Evolutionary conservation across 2,329 filamentous ascomycete species (phyloP).

Genomic region (Monosporascus sp.): DNA sequence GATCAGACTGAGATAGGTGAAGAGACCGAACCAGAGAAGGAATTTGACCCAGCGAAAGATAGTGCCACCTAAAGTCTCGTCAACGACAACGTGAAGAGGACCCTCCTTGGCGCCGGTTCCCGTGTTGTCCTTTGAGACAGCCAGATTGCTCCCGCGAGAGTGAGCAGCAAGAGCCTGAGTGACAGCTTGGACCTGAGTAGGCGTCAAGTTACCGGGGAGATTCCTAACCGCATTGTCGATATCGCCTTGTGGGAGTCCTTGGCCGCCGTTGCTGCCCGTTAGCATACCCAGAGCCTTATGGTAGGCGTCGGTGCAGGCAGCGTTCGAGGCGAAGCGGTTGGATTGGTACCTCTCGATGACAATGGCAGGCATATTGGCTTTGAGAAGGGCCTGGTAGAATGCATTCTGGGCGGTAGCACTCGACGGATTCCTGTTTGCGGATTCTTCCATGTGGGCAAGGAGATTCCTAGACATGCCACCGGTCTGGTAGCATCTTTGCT

Average conservation of each 20-base stretch:
- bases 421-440: slow-evolving; percentile 85
- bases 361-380: slow-evolving; percentile 90
- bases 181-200: slow-evolving; percentile 68
- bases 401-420: slow-evolving; percentile 87
- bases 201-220: slow-evolving; percentile 41
- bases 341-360: slow-evolving; percentile 86
- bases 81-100: slow-evolving; percentile 93
- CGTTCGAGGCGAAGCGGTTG: slow-evolving; percentile 76
- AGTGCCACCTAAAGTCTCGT: slow-evolving; percentile 74
- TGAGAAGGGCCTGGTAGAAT: slow-evolving; percentile 87
- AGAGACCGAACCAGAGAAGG: slow-evolving; percentile 69
- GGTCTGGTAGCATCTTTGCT: slow-evolving; percentile 36
- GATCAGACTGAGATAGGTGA: slow-evolving; percentile 75
- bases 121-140: slow-evolving; percentile 46
- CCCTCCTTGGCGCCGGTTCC: slow-evolving; percentile 68
- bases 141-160: slow-evolving; percentile 61
- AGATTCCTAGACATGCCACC: slow-evolving; percentile 56
- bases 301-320: slow-evolving; percentile 73
- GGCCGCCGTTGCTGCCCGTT: slow-evolving; percentile 20
- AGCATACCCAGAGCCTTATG: slow-evolving; percentile 60
- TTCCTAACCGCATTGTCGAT: slow-evolving; percentile 25
- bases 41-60: slow-evolving; percentile 94
- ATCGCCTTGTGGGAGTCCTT: slow-evolving; percentile 21
- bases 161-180: slow-evolving; percentile 77
- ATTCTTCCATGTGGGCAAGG: slow-evolving; percentile 81